A percentile compares a stretch with the other conserved stretches of the same genome.
These are phyloP conservation scores for Leccinum huronense DNA, from an alignment of 1,284 basidiomycete species.

Conservation along the genomic window DNA sequence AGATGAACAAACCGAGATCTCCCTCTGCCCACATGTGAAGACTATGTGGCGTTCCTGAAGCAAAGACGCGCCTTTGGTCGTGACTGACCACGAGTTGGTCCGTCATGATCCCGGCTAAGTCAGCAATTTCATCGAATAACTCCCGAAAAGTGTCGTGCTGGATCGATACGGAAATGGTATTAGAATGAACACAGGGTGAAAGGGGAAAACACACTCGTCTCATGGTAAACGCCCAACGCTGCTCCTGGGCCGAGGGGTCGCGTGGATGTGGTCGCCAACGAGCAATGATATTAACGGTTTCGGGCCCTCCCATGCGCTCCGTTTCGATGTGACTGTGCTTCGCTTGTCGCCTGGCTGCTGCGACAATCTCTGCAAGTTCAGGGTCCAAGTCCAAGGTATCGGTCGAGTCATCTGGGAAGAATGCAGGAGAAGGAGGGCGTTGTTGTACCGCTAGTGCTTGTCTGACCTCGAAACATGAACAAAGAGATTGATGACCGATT, in stretches of 20 bases:
- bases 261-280: slow-evolving; percentile 64
- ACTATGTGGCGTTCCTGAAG: slow-evolving; percentile 63
- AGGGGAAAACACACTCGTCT: slow-evolving; percentile 47
- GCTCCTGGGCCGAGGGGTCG: slow-evolving; percentile 39
- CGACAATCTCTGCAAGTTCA: slow-evolving; percentile 56
- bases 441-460: slow-evolving; percentile 42
- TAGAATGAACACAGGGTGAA: background rate
- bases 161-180: slow-evolving; percentile 2
- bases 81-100: slow-evolving; percentile 58
- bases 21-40: slow-evolving; percentile 65
- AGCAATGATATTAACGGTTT: slow-evolving; percentile 52
- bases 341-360: slow-evolving; percentile 35
- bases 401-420: slow-evolving; percentile 45
- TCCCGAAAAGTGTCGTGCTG: slow-evolving; percentile 62
- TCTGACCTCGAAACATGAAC: slow-evolving; percentile 37
- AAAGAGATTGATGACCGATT: background rate
- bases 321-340: slow-evolving; percentile 19
- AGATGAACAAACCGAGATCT: slow-evolving; percentile 51
- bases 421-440: slow-evolving; percentile 46
- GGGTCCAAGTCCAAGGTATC: slow-evolving; percentile 56
- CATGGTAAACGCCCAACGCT: slow-evolving; percentile 53
- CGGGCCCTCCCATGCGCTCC: slow-evolving; percentile 37
- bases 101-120: slow-evolving; percentile 49
- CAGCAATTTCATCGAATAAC: slow-evolving; percentile 62
- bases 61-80: slow-evolving; percentile 58